Conservation (phyloP, 1,284 basidiomycete genomes). For the Phellopilus nigrolimitatus region DNA sequence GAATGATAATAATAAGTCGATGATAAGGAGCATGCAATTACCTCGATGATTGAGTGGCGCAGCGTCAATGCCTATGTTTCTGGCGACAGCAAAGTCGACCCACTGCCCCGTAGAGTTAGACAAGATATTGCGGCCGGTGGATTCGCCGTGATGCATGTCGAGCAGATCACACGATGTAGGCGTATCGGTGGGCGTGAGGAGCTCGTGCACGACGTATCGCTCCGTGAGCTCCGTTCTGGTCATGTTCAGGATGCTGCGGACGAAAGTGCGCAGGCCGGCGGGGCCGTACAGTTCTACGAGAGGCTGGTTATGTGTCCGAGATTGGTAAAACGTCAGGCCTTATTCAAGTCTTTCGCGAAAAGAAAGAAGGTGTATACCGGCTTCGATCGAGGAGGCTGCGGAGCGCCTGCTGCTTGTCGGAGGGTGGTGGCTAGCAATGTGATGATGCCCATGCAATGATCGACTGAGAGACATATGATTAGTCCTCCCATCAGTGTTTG, state of each 20-base stretch:
- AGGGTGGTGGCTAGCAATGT: slow-evolving; percentile 69
- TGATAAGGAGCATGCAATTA: slow-evolving; percentile 30
- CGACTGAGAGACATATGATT: slow-evolving; percentile 43
- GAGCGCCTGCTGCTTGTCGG: slow-evolving; percentile 31
- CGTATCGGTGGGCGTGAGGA: slow-evolving; percentile 50
- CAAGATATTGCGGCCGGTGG: slow-evolving; percentile 58
- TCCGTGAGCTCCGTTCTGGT: slow-evolving; percentile 64
- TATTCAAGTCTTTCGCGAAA: neutral
- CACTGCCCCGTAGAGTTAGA: slow-evolving; percentile 69
- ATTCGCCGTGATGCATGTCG: slow-evolving; percentile 64
- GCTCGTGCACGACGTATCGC: slow-evolving; percentile 78
- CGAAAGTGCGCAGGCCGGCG: slow-evolving; percentile 72
- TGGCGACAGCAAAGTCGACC: slow-evolving; percentile 46
- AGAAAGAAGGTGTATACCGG: slow-evolving; percentile 19
- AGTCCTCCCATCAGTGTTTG: slow-evolving; percentile 4
- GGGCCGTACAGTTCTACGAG: slow-evolving; percentile 81
- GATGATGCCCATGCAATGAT: slow-evolving; percentile 79
- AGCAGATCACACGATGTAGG: slow-evolving; percentile 45
- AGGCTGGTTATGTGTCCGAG: slow-evolving; percentile 34
- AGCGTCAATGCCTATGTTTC: slow-evolving; percentile 61
- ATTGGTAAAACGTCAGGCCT: neutral
- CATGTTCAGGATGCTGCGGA: slow-evolving; percentile 68
- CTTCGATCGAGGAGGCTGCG: slow-evolving; percentile 28
- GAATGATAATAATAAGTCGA: neutral
- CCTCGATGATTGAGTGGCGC: slow-evolving; percentile 82